phyloP scores from a whole-genome alignment of 2,329 filamentous ascomycete species.

The Colletotrichum costaricense region DNA sequence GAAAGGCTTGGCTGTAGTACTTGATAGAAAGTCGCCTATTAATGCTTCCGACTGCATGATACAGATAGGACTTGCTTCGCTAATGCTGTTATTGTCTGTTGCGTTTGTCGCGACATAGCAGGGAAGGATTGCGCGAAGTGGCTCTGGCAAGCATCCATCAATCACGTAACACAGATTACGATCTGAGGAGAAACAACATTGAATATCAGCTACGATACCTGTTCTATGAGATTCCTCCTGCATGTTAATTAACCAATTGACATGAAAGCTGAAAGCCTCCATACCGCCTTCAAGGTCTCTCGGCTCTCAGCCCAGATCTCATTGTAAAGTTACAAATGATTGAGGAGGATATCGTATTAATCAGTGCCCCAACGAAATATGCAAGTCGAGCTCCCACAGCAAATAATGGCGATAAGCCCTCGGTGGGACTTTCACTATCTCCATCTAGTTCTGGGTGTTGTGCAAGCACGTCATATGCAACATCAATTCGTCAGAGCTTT shows the following conservation, averaged over 20 bases:
- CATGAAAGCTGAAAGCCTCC: too few relatives aligned
- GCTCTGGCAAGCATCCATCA: background rate
- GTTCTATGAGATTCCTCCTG: too few relatives aligned
- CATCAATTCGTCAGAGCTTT: background rate
- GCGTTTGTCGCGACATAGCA: background rate
- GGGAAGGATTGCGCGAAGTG: background rate
- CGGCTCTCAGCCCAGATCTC: too few relatives aligned
- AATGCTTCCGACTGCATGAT: background rate
- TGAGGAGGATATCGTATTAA: too few relatives aligned
- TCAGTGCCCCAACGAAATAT: background rate
- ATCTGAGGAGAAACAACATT: background rate
- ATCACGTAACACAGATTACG: background rate
- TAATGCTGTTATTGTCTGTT: background rate
- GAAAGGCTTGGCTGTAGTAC: too few relatives aligned
- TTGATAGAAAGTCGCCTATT: background rate
- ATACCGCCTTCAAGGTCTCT: too few relatives aligned
- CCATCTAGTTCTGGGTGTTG: background rate
- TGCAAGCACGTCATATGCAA: slow-evolving; percentile 12
- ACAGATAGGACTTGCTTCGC: background rate
- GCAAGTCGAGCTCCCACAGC: too few relatives aligned
- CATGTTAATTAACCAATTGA: too few relatives aligned
- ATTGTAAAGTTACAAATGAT: fast-evolving
- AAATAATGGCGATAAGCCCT: background rate
- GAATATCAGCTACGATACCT: background rate
- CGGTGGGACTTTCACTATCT: background rate